Conservation (phyloP, 176 grass and related monocot species). For the Microstegium vimineum region DNA sequence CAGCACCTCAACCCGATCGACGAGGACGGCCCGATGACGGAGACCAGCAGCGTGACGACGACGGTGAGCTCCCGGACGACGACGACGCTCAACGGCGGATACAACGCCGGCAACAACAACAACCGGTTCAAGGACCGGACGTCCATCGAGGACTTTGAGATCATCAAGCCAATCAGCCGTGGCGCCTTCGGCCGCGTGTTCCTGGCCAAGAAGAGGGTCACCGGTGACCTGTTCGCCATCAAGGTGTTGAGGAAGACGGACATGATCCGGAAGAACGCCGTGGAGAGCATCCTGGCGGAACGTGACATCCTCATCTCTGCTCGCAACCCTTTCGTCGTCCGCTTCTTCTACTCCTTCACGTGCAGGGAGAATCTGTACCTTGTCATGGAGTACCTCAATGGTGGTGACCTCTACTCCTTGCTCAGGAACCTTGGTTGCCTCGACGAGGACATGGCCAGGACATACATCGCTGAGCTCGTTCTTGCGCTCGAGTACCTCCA, state of each 20-base stretch:
- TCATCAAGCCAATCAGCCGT: slow-evolving; percentile 90
- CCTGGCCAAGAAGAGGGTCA: slow-evolving; percentile 94
- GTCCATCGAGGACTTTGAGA: slow-evolving; percentile 98
- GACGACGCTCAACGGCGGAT: slow-evolving; percentile 36
- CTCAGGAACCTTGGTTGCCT: slow-evolving; percentile 85
- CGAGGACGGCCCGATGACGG: slow-evolving; percentile 59
- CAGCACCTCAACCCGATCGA: slow-evolving; percentile 24
- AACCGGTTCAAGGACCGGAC: slow-evolving; percentile 74
- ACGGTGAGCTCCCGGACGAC: slow-evolving; percentile 42
- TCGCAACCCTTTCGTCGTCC: slow-evolving; percentile 79
- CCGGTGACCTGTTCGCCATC: slow-evolving; percentile 91
- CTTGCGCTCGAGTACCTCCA: slow-evolving; percentile 95
- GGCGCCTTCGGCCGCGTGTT: slow-evolving; percentile 92
- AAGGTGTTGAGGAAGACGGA: slow-evolving; percentile 96
- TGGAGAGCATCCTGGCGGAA: slow-evolving; percentile 92
- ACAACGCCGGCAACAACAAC: not conserved
- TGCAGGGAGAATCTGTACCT: slow-evolving; percentile 99
- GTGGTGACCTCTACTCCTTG: slow-evolving; percentile 92
- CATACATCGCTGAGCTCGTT: slow-evolving; percentile 92
- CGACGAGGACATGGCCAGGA: slow-evolving; percentile 91
- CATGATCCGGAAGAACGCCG: slow-evolving; percentile 96
- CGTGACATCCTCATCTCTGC: slow-evolving; percentile 89
- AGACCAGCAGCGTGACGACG: not conserved
- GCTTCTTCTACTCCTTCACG: slow-evolving; percentile 99
- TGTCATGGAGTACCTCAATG: slow-evolving; percentile 99